phyloP scores from a whole-genome alignment of 352 stramenopile genomes.

The Globisporangium viniferum region DNA sequence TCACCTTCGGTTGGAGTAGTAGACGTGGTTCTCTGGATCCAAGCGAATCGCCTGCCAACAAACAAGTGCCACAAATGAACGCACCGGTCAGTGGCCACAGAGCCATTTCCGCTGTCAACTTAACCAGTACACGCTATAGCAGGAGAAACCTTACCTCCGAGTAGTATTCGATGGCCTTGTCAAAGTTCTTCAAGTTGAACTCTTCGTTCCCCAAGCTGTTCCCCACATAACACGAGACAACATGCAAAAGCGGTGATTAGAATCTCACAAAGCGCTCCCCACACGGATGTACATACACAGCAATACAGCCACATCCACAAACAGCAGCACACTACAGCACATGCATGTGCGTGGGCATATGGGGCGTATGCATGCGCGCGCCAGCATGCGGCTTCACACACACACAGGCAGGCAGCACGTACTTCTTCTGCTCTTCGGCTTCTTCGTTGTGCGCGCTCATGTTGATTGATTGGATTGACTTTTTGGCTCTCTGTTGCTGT shows the following conservation, averaged over 20 bases:
- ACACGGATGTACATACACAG: too few relatives aligned
- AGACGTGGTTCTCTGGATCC: slow-evolving; percentile 72
- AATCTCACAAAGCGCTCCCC: background rate
- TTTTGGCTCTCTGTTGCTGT: background rate
- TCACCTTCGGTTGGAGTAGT: slow-evolving; percentile 83
- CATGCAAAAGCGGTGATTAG: background rate
- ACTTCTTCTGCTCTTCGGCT: slow-evolving; percentile 69
- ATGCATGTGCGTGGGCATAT: background rate
- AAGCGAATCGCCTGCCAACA: slow-evolving; percentile 54
- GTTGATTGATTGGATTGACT: slow-evolving; percentile 2
- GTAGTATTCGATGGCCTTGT: slow-evolving; percentile 76
- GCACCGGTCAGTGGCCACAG: background rate
- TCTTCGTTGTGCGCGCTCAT: slow-evolving; percentile 31
- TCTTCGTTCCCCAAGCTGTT: slow-evolving; percentile 75
- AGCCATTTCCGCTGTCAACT: background rate
- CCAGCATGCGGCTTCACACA: background rate
- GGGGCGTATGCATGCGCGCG: background rate
- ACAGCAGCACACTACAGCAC: background rate
- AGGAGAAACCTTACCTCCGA: slow-evolving; percentile 39
- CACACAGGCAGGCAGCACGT: slow-evolving; percentile 18
- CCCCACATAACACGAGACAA: background rate
- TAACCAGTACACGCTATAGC: background rate
- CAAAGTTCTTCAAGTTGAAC: slow-evolving; percentile 86
- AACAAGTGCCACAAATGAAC: background rate
- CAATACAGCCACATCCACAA: background rate